Evolutionary conservation across 768 basidiomycete species (phyloP).

Genomic region (Ephemerocybe angulata): DNA sequence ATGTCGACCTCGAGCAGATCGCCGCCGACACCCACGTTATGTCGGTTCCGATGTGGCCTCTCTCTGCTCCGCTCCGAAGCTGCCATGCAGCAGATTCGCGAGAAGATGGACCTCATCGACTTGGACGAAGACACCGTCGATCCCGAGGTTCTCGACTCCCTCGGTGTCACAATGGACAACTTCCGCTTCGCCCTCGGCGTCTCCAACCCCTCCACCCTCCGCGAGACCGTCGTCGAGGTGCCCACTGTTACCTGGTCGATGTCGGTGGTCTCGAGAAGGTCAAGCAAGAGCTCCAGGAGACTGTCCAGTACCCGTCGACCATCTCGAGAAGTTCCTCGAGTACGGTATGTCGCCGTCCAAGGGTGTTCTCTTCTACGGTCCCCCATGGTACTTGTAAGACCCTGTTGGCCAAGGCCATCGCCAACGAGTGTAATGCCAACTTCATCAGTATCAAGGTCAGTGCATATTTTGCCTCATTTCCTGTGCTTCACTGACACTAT

Average conservation of each 20-base stretch:
- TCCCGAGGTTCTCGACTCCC: constrained; percentile 96
- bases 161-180: constrained; percentile 99
- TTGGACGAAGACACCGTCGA: constrained; percentile 98
- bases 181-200: constrained; percentile 98
- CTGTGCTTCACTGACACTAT: constrained; percentile 15
- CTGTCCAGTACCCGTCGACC: constrained; percentile 99
- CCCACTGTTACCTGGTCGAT: constrained; percentile 99
- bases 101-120: constrained; percentile 99
- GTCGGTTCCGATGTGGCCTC: constrained; percentile 98
- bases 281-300: constrained; percentile 98
- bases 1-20: constrained; percentile 98
- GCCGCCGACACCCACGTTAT: constrained; percentile 97
- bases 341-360: constrained; percentile 99
- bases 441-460: constrained; percentile 96
- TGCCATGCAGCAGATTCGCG: constrained; percentile 99
- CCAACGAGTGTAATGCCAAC: constrained; percentile 99
- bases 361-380: constrained; percentile 99
- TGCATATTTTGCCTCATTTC: neutral
- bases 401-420: constrained; percentile 95
- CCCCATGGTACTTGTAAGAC: constrained; percentile 99
- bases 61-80: constrained; percentile 99
- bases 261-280: constrained; percentile 99
- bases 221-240: constrained; percentile 99
- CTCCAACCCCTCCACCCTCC: constrained; percentile 96
- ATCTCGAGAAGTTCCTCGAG: constrained; percentile 99